Conservation (phyloP, 345 rosid species). For the Bruguiera parviflora region DNA sequence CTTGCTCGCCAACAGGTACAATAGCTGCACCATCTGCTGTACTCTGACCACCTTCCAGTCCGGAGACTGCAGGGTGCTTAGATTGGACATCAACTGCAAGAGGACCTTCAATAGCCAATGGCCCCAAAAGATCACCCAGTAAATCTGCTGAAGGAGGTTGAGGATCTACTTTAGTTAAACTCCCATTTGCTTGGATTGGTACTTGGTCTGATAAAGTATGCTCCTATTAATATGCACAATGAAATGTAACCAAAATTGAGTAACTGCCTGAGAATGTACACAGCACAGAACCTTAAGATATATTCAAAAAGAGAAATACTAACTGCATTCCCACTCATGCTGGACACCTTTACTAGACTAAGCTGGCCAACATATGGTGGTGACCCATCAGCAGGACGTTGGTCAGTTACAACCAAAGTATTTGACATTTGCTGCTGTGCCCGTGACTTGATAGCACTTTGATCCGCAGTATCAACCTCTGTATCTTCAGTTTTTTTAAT, state of each 20-base stretch:
- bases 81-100: constrained; percentile 47
- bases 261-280: background rate
- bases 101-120: constrained; percentile 89
- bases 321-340: constrained; percentile 46
- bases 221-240: constrained; percentile 43
- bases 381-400: constrained; percentile 59
- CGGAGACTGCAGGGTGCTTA: constrained; percentile 40
- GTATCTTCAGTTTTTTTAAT: constrained; percentile 79
- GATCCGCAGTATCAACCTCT: constrained; percentile 92
- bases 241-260: background rate
- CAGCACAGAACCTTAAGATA: constrained; percentile 7
- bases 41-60: constrained; percentile 46
- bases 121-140: constrained; percentile 77
- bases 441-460: constrained; percentile 95
- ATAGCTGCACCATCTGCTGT: constrained; percentile 69
- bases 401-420: constrained; percentile 87
- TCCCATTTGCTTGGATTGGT: constrained; percentile 54
- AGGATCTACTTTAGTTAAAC: constrained; percentile 48
- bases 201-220: constrained; percentile 44
- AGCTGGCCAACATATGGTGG: constrained; percentile 51
- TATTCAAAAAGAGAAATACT: constrained; percentile 25
- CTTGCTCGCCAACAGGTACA: constrained; percentile 68
- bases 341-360: constrained; percentile 68
- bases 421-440: constrained; percentile 89
- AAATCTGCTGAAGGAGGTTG: constrained; percentile 63